Conservation (phyloP, 257 asterid genomes). For the Jacaranda copaia region DNA sequence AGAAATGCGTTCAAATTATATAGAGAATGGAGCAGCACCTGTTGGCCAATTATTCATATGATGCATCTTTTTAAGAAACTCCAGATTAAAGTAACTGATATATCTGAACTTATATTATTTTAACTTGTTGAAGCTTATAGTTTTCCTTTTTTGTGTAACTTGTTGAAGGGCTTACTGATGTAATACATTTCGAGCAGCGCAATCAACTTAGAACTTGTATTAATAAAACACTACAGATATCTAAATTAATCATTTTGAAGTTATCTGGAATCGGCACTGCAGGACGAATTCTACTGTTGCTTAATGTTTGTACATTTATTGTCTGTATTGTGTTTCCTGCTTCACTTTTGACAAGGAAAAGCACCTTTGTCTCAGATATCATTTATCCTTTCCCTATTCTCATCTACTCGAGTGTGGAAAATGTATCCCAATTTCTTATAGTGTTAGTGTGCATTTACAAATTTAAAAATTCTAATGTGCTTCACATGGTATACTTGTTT, state of each 20-base stretch:
- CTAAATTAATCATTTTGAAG: not conserved
- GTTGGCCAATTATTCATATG: no score
- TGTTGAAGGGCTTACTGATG: not conserved
- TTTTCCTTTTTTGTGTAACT: no score
- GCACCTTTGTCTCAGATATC: not conserved
- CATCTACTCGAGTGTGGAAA: not conserved
- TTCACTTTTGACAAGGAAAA: not conserved
- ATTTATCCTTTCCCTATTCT: constrained; percentile 7
- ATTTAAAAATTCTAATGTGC: no score
- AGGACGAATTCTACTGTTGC: not conserved
- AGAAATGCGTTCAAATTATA: not conserved
- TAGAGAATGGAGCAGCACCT: not conserved
- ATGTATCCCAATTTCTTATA: not conserved
- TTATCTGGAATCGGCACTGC: not conserved
- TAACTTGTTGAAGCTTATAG: no score
- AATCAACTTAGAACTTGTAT: not conserved
- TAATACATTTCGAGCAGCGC: not conserved
- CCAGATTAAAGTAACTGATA: no score
- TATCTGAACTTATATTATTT: no score
- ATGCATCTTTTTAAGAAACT: no score
- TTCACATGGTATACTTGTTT: no score
- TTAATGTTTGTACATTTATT: not conserved
- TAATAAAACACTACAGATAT: not conserved
- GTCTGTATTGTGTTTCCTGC: not conserved
- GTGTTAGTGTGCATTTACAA: no score